Conservation (phyloP, 495 filamentous ascomycete genomes). For the Hypoxylon cercidicola region DNA sequence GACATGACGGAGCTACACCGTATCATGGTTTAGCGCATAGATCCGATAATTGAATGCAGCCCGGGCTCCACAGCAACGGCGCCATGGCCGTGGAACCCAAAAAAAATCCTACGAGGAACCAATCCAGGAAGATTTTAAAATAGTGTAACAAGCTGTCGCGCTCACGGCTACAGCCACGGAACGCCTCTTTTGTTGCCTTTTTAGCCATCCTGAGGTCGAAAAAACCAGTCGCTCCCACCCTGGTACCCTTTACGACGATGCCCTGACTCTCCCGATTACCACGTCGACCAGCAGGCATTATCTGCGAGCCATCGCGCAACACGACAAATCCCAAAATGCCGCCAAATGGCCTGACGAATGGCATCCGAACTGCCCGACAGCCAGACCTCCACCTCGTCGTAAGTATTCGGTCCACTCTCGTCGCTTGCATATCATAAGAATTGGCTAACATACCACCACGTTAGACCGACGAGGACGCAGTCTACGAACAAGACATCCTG, state of each 20-base stretch:
- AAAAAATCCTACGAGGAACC: conserved; percentile 28
- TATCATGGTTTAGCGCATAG: not conserved
- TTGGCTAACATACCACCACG: conserved; percentile 14
- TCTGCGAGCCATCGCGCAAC: conserved; percentile 45
- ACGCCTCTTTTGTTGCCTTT: conserved; percentile 10
- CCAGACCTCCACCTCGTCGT: conserved; percentile 83
- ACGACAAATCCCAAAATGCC: conserved; percentile 42
- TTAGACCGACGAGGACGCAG: conserved; percentile 84
- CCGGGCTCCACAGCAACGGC: not conserved
- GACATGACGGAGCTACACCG: conserved; percentile 6
- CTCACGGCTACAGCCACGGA: conserved; percentile 15
- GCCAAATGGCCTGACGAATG: conserved; percentile 45
- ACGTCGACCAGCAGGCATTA: conserved; percentile 41
- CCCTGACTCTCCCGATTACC: conserved; percentile 33
- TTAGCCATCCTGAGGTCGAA: conserved; percentile 17
- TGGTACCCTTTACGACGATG: conserved; percentile 29
- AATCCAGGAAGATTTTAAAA: conserved; percentile 19
- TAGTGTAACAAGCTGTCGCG: conserved; percentile 27
- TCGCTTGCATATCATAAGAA: not conserved
- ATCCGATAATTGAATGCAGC: conserved; percentile 3
- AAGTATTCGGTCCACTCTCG: conserved; percentile 47
- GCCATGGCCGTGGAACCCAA: conserved; percentile 29
- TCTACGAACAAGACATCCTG: conserved; percentile 96
- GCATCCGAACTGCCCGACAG: conserved; percentile 44
- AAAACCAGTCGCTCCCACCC: not conserved